Evolutionary conservation across 345 rosid genomes (phyloP).

Genomic region (Salix suchowensis): DNA sequence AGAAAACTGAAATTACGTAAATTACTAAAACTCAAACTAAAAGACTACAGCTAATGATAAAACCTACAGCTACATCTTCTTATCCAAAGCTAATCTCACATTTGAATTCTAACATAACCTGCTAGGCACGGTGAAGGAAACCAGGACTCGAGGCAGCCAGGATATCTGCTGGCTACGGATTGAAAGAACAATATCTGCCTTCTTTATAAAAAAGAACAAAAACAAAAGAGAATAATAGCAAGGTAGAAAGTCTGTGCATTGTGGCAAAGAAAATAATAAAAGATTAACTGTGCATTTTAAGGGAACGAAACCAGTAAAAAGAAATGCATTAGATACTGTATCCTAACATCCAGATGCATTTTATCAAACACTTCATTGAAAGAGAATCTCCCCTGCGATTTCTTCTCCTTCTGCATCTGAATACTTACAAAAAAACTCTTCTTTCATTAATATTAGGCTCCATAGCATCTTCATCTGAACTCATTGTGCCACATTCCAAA

Average conservation of each 20-base stretch:
- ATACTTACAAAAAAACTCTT: constrained; percentile 18
- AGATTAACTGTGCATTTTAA: background rate
- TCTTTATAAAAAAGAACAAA: background rate
- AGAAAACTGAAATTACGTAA: no score
- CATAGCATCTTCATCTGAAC: constrained; percentile 23
- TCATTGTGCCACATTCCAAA: constrained; percentile 31
- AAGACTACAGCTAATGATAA: no score
- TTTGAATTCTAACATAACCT: no score
- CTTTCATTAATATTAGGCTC: constrained; percentile 33
- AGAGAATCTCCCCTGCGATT: constrained; percentile 15
- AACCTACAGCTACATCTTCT: no score
- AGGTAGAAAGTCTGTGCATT: background rate
- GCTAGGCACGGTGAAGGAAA: no score
- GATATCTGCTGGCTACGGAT: constrained; percentile 36
- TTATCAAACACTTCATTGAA: background rate
- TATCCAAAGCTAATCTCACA: no score
- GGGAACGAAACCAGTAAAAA: background rate
- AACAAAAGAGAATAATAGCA: background rate
- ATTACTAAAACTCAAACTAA: no score
- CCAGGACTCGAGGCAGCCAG: no score
- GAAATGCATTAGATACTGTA: background rate
- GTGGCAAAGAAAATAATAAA: background rate
- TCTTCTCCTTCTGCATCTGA: constrained; percentile 16
- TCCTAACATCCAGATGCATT: background rate
- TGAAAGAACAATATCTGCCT: constrained; percentile 51